phyloP scores from a whole-genome alignment of 225 moss, liverwort and hornwort genomes.

The Ulota crispa region DNA sequence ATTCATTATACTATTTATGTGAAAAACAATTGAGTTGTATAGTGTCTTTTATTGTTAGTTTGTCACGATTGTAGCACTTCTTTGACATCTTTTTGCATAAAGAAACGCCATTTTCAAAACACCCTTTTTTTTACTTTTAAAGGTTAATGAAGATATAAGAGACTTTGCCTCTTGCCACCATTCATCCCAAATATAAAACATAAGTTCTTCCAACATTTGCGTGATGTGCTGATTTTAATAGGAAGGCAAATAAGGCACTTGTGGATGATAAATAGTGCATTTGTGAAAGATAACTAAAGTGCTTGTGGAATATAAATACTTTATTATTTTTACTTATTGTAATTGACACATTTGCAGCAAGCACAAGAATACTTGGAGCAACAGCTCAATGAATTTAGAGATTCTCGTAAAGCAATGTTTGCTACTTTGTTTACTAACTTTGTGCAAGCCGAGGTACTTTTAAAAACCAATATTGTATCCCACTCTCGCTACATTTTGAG shows the following conservation, averaged over 20 bases:
- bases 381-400: conserved; percentile 35
- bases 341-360: conserved; percentile 37
- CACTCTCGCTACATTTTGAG: background rate
- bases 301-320: accelerated
- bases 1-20: too few relatives aligned
- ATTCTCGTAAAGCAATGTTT: conserved; percentile 39
- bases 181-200: too few relatives aligned
- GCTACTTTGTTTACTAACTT: conserved; percentile 53
- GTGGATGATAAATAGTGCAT: too few relatives aligned
- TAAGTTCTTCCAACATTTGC: background rate
- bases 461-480: background rate
- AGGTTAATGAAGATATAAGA: too few relatives aligned
- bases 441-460: conserved; percentile 71
- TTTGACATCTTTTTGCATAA: too few relatives aligned
- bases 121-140: too few relatives aligned
- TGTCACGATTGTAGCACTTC: too few relatives aligned
- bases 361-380: conserved; percentile 54
- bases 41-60: too few relatives aligned
- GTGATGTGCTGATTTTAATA: background rate
- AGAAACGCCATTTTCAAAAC: too few relatives aligned
- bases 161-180: too few relatives aligned
- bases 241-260: background rate
- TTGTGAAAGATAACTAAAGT: background rate
- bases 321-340: background rate
- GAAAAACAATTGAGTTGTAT: too few relatives aligned